These are phyloP conservation scores for Colletotrichum sidae DNA, from an alignment of 2,329 filamentous ascomycete genomes.

Conservation along the genomic window DNA sequence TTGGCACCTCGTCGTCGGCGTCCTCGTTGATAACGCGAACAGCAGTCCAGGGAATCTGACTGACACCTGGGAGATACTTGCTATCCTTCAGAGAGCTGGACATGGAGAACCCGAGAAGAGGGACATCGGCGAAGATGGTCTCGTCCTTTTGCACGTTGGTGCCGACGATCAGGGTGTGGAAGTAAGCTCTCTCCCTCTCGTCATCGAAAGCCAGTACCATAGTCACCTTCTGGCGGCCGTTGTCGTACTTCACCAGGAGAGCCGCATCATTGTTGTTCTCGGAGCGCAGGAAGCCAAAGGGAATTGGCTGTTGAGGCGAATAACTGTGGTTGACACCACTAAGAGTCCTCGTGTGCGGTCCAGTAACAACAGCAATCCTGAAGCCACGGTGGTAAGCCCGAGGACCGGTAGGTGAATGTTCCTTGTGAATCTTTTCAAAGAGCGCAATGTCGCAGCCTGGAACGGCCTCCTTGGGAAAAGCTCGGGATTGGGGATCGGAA, in stretches of 20 bases:
- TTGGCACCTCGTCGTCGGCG: constrained; percentile 70
- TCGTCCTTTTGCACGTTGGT: constrained; percentile 77
- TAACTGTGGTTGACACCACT: constrained; percentile 81
- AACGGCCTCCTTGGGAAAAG: constrained; percentile 81
- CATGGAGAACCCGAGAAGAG: constrained; percentile 74
- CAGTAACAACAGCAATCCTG: constrained; percentile 82
- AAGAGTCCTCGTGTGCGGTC: constrained; percentile 79
- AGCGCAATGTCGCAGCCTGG: constrained; percentile 78
- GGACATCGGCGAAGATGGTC: constrained; percentile 76
- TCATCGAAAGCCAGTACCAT: constrained; percentile 84
- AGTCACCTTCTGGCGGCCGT: constrained; percentile 72
- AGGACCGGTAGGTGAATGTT: constrained; percentile 78
- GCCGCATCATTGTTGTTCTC: constrained; percentile 75
- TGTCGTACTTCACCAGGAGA: constrained; percentile 77
- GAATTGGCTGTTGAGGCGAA: constrained; percentile 73
- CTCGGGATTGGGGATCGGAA: constrained; percentile 72
- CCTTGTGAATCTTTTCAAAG: constrained; percentile 77
- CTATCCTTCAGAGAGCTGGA: constrained; percentile 62
- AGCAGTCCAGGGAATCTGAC: constrained; percentile 72
- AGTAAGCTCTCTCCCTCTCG: constrained; percentile 74
- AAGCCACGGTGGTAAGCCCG: constrained; percentile 83
- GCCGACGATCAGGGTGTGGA: constrained; percentile 81
- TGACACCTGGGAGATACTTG: constrained; percentile 62
- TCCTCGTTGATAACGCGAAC: constrained; percentile 80
- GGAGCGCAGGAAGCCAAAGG: constrained; percentile 81